Percentiles rank a stretch among this genome's conserved stretches.
Conservation (phyloP, 805 yeast genomes). For the Starmerella etchellsii region DNA sequence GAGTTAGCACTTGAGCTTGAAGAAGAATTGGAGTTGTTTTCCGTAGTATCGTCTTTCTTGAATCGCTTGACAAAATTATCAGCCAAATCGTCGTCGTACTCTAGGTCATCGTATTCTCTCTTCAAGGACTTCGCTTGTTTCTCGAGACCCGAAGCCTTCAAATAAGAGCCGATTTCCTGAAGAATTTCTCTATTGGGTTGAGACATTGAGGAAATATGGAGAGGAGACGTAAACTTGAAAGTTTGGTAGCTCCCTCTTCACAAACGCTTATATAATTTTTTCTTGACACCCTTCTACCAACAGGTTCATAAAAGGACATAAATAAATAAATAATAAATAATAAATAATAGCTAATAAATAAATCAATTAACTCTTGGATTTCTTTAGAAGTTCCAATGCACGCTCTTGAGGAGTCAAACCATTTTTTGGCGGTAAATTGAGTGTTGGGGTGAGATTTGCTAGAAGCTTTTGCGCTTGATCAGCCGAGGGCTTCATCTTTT, state of each 20-base stretch:
- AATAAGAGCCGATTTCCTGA: conserved; percentile 25
- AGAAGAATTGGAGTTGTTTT: conserved; percentile 16
- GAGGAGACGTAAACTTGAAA: no score
- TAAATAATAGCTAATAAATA: no score
- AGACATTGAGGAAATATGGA: no score
- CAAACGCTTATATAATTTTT: no score
- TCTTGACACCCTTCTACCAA: no score
- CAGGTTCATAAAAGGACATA: no score
- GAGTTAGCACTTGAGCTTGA: conserved; percentile 20
- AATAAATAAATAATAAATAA: no score
- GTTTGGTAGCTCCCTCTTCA: no score
- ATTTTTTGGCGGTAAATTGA: no score
- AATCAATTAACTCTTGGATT: no score
- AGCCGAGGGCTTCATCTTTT: not conserved
- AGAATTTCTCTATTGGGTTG: conserved; percentile 20
- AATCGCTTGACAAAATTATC: conserved; percentile 19
- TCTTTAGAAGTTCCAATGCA: no score
- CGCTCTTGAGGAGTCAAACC: no score
- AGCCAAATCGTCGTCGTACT: conserved; percentile 20
- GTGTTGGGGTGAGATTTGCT: not conserved
- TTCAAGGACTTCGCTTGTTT: conserved; percentile 26
- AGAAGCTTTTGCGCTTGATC: not conserved
- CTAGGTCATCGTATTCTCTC: conserved; percentile 20
- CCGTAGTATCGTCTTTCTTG: conserved; percentile 7
- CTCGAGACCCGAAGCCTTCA: conserved; percentile 23